Conservation (phyloP, 2,329 filamentous ascomycete genomes). For the Coniochaeta ligniaria region DNA sequence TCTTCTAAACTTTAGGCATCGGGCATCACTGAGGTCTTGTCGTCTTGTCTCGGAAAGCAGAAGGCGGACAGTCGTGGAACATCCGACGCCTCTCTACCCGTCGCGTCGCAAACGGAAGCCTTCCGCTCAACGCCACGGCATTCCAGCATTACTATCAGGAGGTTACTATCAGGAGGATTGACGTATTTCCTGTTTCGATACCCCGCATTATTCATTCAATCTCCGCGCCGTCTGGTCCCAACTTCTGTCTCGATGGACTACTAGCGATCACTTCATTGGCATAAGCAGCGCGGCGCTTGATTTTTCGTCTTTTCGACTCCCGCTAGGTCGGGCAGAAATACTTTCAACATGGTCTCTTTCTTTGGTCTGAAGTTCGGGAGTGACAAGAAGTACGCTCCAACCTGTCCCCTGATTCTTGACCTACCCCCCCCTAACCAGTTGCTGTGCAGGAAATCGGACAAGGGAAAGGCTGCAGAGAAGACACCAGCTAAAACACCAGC, state of each 20-base stretch:
- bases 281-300: slow-evolving; percentile 7
- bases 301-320: background rate
- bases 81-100: background rate
- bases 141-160: background rate
- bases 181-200: background rate
- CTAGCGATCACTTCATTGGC: background rate
- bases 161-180: too few species aligned
- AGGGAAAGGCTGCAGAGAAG: slow-evolving; percentile 3
- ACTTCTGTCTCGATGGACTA: background rate
- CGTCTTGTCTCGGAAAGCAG: background rate
- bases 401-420: background rate
- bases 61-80: background rate
- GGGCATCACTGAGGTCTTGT: background rate
- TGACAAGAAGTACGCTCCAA: slow-evolving; percentile 42
- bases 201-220: background rate
- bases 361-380: slow-evolving; percentile 49
- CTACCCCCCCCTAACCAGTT: background rate
- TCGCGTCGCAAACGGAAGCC: background rate
- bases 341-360: slow-evolving; percentile 47
- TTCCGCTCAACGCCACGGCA: background rate
- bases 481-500: slow-evolving; percentile 11
- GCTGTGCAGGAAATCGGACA: background rate
- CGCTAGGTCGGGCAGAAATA: background rate
- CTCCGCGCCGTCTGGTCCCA: background rate
- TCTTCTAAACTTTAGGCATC: background rate